Conservation (phyloP, 2,329 filamentous ascomycete genomes). For the Cladophialophora chaetospira region DNA sequence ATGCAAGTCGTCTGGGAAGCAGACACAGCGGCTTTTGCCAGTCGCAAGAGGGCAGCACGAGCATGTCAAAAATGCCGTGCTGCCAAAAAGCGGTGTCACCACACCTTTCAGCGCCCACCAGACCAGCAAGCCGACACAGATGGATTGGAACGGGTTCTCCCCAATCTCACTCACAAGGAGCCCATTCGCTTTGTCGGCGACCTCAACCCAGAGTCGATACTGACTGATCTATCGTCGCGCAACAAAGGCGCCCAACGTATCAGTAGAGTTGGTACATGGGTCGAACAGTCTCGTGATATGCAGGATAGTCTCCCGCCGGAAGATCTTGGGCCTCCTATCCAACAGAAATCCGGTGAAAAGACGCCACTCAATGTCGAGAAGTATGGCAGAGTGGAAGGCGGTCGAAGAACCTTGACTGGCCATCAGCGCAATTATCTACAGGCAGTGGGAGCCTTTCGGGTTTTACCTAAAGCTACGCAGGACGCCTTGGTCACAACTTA, state of each 20-base stretch:
- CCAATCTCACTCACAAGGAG: conserved; percentile 33
- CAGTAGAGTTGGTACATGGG: conserved; percentile 33
- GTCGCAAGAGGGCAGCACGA: conserved; percentile 32
- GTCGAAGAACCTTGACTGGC: conserved; percentile 32
- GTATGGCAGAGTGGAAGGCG: conserved; percentile 31
- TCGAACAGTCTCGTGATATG: conserved; percentile 27
- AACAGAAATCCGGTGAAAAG: conserved; percentile 27
- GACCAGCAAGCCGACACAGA: conserved; percentile 32
- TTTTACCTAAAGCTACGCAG: conserved; percentile 39
- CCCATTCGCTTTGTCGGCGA: conserved; percentile 43
- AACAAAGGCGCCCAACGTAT: conserved; percentile 25
- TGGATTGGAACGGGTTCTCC: conserved; percentile 29
- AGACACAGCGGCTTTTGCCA: conserved; percentile 32
- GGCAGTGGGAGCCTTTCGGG: conserved; percentile 32
- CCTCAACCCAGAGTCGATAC: conserved; percentile 44
- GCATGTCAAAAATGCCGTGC: conserved; percentile 32
- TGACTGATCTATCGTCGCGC: conserved; percentile 34
- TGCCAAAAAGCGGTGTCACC: conserved; percentile 34
- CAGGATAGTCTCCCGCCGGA: conserved; percentile 22
- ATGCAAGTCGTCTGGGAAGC: conserved; percentile 34
- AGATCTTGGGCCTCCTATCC: conserved; percentile 15
- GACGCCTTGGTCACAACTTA: conserved; percentile 40
- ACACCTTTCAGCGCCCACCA: conserved; percentile 32
- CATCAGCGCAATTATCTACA: conserved; percentile 34
- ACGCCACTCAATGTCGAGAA: conserved; percentile 33